Evolutionary conservation across 495 filamentous ascomycete species (phyloP).

Genomic region (Podospora comata): DNA sequence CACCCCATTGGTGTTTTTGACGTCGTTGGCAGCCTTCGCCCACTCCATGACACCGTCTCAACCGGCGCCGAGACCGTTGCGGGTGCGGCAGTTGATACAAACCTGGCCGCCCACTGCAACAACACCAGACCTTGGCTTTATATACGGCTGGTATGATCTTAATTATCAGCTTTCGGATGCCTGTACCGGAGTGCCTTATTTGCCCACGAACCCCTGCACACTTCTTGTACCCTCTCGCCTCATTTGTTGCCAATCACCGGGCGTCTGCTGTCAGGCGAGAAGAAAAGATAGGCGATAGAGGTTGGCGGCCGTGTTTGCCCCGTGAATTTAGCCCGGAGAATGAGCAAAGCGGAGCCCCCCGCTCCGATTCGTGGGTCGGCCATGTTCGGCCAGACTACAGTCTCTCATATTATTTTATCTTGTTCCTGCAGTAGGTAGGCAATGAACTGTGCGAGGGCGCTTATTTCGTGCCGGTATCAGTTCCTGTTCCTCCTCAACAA

Average conservation of each 20-base stretch:
- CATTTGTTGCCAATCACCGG: neutral
- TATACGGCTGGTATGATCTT: slow-evolving; percentile 13
- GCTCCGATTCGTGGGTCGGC: slow-evolving; percentile 25
- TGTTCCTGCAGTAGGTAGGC: neutral
- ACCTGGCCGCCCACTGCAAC: neutral
- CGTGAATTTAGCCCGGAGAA: slow-evolving; percentile 30
- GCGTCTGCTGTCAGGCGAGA: neutral
- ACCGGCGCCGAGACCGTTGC: neutral
- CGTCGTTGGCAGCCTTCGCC: neutral
- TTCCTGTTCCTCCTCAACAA: neutral
- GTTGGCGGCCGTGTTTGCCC: neutral
- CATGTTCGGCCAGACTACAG: neutral
- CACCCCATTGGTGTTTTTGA: neutral
- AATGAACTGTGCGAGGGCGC: neutral
- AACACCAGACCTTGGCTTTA: neutral
- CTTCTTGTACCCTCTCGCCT: neutral
- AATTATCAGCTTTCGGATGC: slow-evolving; percentile 14
- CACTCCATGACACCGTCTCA: neutral
- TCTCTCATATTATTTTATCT: neutral
- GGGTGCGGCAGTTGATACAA: slow-evolving; percentile 11
- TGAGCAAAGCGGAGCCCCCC: slow-evolving; percentile 21
- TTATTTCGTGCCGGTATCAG: neutral
- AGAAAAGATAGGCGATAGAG: neutral
- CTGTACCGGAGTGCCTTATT: slow-evolving; percentile 14
- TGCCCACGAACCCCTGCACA: neutral